Base-by-base conservation (phyloP, 192 early-diverging fungal genomes). In the Powellomyces hirtus region DNA sequence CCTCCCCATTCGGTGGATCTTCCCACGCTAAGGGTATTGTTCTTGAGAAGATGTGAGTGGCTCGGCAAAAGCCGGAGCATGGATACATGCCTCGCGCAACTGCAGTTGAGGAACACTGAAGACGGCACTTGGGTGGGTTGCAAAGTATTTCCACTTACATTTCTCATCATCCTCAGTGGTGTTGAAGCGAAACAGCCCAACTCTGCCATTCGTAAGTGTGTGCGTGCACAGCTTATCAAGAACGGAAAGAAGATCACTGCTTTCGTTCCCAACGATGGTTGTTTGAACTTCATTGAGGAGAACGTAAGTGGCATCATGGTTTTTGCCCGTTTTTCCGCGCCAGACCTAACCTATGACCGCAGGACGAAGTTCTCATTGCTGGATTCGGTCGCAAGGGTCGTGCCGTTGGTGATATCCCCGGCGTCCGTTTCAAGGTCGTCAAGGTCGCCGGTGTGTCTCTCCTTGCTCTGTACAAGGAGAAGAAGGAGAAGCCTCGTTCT, bases 121-220 rank as follows among this genome's bases (percentile, higher is more conserved):
- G n/a, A n/a, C n/a, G n/a, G n/a, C n/a, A n/a, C n/a, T n/a, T n/a
- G n/a, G n/a, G n/a, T n/a, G n/a, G n/a, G n/a, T n/a, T n/a, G n/a
- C n/a, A n/a, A n/a, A n/a, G n/a, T n/a, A n/a, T n/a, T n/a, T n/a
- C n/a, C n/a, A n/a, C n/a, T n/a, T n/a, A n/a, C n/a, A n/a, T n/a
- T n/a, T n/a, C n/a, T n/a, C n/a, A 7, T 24, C 29, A 29, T 59
- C 16, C 46, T 65, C 68, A 92, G 90, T 83, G 97, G 96, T 92
- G 93, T 99, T 78, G 97, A 99, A 89, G 94, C 97, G 79, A 99
- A 99, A 85, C 97, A 99, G 84, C 97, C 97, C 80, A 99, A 99
- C 92, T 99, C 97, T 86, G 97, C 97, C 68, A 99, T 99, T 91
- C 94, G 97, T 86, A 99, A 99, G 89, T 98, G 96, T 87, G 94